These are phyloP conservation scores for Paramecium caudatum DNA, from an alignment of 73 alveolate species.

Conservation along the genomic window DNA sequence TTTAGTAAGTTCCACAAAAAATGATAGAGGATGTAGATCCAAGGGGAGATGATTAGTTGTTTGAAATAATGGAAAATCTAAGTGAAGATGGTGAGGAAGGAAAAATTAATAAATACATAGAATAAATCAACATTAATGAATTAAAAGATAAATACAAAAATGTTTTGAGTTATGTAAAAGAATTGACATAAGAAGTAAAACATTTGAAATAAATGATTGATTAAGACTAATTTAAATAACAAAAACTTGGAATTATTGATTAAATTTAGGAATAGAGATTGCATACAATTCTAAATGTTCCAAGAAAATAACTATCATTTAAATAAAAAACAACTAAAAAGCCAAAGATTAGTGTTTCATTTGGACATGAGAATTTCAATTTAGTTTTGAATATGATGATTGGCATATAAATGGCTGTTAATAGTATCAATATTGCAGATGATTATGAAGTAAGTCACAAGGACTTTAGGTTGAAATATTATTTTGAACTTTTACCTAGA, in stretches of 20 bases:
- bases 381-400: constrained; percentile 92
- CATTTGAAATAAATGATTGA: constrained; percentile 1
- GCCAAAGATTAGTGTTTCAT: constrained; percentile 67
- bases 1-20: constrained; percentile 42
- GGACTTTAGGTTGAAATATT: constrained; percentile 83
- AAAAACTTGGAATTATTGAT: constrained; percentile 4
- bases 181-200: neutral
- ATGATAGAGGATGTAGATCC: neutral
- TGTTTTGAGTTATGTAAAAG: neutral
- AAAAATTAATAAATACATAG: neutral
- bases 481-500: constrained; percentile 86
- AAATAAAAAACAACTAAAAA: neutral
- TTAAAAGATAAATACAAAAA: neutral
- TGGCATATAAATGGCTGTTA: constrained; percentile 94
- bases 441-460: constrained; percentile 78
- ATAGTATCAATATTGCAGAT: constrained; percentile 73
- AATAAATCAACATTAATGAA: neutral
- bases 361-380: constrained; percentile 88
- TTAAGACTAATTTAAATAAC: neutral
- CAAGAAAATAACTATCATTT: neutral
- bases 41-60: neutral
- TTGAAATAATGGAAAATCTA: neutral
- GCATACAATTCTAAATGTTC: neutral
- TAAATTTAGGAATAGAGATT: constrained; percentile 31
- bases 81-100: neutral